phyloP scores from a whole-genome alignment of 352 stramenopile species.

The Phytophthora sojae region DNA sequence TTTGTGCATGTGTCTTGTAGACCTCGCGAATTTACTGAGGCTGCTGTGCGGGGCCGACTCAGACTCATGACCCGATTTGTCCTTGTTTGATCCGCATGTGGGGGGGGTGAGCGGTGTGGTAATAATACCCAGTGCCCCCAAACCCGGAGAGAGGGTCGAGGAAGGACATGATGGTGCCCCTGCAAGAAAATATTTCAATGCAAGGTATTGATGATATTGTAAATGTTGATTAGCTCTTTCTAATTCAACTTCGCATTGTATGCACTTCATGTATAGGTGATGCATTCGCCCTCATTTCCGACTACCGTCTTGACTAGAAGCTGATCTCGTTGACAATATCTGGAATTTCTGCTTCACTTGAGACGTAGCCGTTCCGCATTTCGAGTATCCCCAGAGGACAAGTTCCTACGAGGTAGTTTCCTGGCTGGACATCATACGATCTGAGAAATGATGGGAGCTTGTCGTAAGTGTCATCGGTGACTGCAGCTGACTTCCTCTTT shows the following conservation, averaged over 20 bases:
- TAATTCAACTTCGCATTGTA: too few species aligned
- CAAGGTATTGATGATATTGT: too few species aligned
- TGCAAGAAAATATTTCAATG: too few species aligned
- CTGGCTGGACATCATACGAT: not conserved
- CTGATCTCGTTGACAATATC: not conserved
- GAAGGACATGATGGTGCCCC: not conserved
- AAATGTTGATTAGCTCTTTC: too few species aligned
- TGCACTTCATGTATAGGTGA: not conserved
- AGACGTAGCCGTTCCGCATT: not conserved
- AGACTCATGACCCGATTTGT: not conserved
- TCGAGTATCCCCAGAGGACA: not conserved
- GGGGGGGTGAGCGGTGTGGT: slow-evolving; percentile 12
- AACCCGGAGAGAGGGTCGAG: slow-evolving; percentile 15
- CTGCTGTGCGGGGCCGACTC: not conserved
- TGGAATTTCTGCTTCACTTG: not conserved
- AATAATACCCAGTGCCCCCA: slow-evolving; percentile 23
- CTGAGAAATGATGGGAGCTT: not conserved
- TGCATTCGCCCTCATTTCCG: not conserved
- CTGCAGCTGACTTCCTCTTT: not conserved
- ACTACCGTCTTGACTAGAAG: not conserved
- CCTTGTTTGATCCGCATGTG: slow-evolving; percentile 26
- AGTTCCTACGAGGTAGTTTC: not conserved
- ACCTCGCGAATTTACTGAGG: not conserved
- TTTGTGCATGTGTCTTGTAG: not conserved
- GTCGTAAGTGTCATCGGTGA: not conserved